phyloP scores from a whole-genome alignment of 345 rosid species.

The Gossypium bickii region DNA sequence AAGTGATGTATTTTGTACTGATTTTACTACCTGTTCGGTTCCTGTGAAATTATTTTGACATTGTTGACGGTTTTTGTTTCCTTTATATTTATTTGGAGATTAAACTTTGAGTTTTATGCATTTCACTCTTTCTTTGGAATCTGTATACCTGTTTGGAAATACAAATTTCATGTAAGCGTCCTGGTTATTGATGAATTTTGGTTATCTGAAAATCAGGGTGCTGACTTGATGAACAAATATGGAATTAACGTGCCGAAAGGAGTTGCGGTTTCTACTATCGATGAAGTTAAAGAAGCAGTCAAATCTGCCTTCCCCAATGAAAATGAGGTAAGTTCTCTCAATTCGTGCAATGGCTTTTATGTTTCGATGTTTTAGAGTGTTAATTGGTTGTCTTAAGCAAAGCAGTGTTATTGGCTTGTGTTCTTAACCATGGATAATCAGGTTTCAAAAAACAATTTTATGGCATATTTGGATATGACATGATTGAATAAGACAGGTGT shows the following conservation, averaged over 20 bases:
- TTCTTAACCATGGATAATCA: background rate
- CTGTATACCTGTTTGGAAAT: conserved; percentile 3
- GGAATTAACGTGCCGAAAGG: conserved; percentile 92
- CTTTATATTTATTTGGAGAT: background rate
- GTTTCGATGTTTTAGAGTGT: background rate
- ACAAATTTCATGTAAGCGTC: background rate
- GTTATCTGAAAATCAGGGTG: conserved; percentile 49
- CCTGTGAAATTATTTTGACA: background rate
- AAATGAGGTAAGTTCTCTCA: conserved; percentile 48
- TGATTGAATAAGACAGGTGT: background rate
- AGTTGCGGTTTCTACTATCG: conserved; percentile 64
- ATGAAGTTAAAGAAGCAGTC: conserved; percentile 58
- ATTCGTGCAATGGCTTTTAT: background rate
- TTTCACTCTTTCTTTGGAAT: background rate
- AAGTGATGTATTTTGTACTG: background rate
- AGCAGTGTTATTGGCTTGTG: background rate
- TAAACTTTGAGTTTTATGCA: background rate
- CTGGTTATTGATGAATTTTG: conserved; percentile 7
- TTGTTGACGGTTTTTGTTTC: background rate
- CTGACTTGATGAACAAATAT: conserved; percentile 78
- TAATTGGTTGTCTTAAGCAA: background rate
- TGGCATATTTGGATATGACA: background rate
- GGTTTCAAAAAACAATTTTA: background rate
- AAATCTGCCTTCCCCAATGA: conserved; percentile 59
- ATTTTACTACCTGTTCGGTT: conserved; percentile 6